Conservation (phyloP, 2,329 filamentous ascomycete species). For the Botryosphaeria dothidea region DNA sequence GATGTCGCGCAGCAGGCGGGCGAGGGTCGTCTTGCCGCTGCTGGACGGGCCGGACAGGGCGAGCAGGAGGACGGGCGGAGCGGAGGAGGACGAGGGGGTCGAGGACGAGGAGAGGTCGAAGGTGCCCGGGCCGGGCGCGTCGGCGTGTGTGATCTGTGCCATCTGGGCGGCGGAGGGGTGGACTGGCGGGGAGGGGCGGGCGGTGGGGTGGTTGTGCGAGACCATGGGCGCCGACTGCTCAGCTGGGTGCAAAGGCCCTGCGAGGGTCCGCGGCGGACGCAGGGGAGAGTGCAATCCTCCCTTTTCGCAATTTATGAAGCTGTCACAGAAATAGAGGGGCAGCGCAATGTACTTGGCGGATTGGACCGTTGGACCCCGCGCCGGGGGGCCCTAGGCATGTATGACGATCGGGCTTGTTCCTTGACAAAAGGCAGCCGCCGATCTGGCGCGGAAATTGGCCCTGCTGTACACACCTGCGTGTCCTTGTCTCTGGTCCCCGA, state of each 20-base stretch:
- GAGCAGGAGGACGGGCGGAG: constrained; percentile 58
- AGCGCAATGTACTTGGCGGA: background rate
- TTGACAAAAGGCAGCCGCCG: background rate
- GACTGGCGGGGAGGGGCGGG: background rate
- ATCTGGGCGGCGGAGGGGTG: background rate
- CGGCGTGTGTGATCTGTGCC: background rate
- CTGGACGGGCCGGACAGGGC: constrained; percentile 89
- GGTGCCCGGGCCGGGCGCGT: background rate
- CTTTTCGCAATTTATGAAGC: background rate
- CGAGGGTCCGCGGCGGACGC: background rate
- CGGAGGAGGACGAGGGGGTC: background rate
- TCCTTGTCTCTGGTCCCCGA: background rate
- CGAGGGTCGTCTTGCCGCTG: constrained; percentile 92
- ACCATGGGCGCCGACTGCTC: background rate
- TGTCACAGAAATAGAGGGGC: constrained; percentile 4
- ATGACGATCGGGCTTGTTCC: constrained; percentile 7
- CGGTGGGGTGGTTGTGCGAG: constrained; percentile 14
- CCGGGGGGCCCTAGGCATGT: background rate
- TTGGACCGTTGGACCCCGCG: constrained; percentile 15
- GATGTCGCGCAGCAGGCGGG: constrained; percentile 78
- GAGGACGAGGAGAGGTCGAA: background rate
- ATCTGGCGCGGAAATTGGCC: constrained; percentile 15
- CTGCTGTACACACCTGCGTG: constrained; percentile 16
- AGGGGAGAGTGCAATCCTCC: background rate
- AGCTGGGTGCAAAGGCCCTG: background rate